phyloP scores from a whole-genome alignment of 179 eudicot genomes.

The Actinidia polygama region DNA sequence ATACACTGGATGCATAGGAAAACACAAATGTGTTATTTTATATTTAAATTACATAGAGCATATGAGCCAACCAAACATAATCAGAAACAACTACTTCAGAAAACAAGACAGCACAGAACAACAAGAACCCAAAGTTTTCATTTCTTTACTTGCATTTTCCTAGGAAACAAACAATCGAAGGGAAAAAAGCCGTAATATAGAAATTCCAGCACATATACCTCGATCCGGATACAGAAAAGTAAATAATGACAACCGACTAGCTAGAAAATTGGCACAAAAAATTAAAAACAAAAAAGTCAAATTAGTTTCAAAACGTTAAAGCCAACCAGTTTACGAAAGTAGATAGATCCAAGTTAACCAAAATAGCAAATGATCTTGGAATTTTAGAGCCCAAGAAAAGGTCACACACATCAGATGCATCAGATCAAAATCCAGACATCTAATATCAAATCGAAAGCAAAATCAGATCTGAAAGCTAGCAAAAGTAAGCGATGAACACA shows the following conservation, averaged over 20 bases:
- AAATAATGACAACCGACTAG: neutral
- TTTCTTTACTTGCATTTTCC: neutral
- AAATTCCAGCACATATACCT: neutral
- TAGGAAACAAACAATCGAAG: neutral
- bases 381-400: too few species aligned
- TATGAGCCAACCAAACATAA: neutral
- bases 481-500: neutral
- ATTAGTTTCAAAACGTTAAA: neutral
- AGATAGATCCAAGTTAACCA: neutral
- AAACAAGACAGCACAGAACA: neutral
- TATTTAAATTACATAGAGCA: neutral
- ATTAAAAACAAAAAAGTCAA: neutral
- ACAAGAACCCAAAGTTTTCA: neutral
- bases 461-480: neutral
- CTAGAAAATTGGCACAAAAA: neutral
- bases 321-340: neutral
- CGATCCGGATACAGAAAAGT: neutral
- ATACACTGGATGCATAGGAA: neutral
- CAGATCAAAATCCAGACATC: neutral
- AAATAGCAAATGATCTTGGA: too few species aligned
- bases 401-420: neutral
- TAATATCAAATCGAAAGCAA: neutral
- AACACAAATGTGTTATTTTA: neutral
- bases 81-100: neutral
- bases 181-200: neutral